Conservation (phyloP, 176 grass and related monocot genomes). For the Bothriochloa decipiens region DNA sequence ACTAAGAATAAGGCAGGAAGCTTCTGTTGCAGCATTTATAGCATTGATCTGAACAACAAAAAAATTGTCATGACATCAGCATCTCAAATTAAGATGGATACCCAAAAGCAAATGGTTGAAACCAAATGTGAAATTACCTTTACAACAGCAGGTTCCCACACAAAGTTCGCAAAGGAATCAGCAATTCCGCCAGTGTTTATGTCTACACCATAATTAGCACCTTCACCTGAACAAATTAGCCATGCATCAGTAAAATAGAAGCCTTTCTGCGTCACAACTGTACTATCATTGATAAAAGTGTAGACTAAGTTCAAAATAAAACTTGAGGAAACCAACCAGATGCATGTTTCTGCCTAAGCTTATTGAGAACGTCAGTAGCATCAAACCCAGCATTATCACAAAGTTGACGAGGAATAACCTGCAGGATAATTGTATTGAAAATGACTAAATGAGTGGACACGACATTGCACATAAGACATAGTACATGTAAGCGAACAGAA, state of each 20-base stretch:
- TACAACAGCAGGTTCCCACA: slow-evolving; percentile 99
- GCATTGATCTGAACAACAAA: slow-evolving; percentile 86
- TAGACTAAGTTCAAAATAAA: slow-evolving; percentile 27
- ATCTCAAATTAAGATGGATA: background rate
- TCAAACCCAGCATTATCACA: slow-evolving; percentile 98
- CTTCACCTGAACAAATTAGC: slow-evolving; percentile 61
- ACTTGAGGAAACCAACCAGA: slow-evolving; percentile 57
- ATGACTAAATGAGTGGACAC: slow-evolving; percentile 8
- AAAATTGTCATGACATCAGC: background rate
- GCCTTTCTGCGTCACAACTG: background rate
- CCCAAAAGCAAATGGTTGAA: slow-evolving; percentile 25
- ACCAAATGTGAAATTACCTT: slow-evolving; percentile 64
- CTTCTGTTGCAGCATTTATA: slow-evolving; percentile 89
- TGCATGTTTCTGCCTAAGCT: slow-evolving; percentile 95
- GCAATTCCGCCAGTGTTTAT: slow-evolving; percentile 92
- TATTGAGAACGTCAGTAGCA: slow-evolving; percentile 89
- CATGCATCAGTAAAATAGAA: slow-evolving; percentile 13
- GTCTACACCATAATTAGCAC: slow-evolving; percentile 95
- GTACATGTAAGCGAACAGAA: background rate
- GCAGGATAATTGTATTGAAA: slow-evolving; percentile 20
- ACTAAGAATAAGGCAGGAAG: slow-evolving; percentile 86
- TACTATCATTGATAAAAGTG: background rate
- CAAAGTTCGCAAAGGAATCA: slow-evolving; percentile 95
- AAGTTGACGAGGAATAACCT: slow-evolving; percentile 95
- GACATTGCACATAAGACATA: background rate